Evolutionary conservation across 2,329 filamentous ascomycete species (phyloP), one percentile per base, ranked within the genome.

Genomic region (Monosporascus sp.): DNA sequence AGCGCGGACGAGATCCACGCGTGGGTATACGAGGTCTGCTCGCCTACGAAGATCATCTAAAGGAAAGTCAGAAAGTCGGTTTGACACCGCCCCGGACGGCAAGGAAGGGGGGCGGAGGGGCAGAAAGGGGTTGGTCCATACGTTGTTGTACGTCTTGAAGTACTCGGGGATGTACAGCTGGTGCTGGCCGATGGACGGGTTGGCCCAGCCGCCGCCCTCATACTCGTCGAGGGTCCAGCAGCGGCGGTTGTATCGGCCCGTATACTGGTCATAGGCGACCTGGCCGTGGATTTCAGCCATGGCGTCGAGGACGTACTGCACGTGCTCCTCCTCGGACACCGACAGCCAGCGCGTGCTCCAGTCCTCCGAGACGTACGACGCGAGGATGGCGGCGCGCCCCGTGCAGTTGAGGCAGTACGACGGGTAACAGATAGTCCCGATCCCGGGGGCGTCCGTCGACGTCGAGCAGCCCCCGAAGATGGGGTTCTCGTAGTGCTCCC

Each of bases 81-180:
- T 27, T 27, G 8, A 27, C 27, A 27, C 27, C 8, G 27, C 8
- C 27, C 27, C 27, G 8, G 3, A 27, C 6, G 8, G 27, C 8
- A 27, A 9, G 7, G 31, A 6, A 18, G 11, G 9, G 15, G 17
- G 5, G 5, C 3, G 17, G 24, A 11, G 3, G 5, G 27, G 35
- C 15, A 20, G 6, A 17, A 15, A 27, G 27, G 27, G 18, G 38
- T 24, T 22, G 11, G 5, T 7, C 64, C 70, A 59, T 50, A 76
- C 73, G 47, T 84, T 81, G 57, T 77, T 78, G 66, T 89, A 82
- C 0, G 85, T 89, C 64, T 84, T 80, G 62, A 86, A 88, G 63
- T 88, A 90, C n/a, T 85, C 82, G 0, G 87, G 86, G 8, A 90
- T 72, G 59, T 86, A 90, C 24, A 89, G 63, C 58, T 87, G 77